Conservation (phyloP, 768 basidiomycete species). For the Tylopilus felleus region DNA sequence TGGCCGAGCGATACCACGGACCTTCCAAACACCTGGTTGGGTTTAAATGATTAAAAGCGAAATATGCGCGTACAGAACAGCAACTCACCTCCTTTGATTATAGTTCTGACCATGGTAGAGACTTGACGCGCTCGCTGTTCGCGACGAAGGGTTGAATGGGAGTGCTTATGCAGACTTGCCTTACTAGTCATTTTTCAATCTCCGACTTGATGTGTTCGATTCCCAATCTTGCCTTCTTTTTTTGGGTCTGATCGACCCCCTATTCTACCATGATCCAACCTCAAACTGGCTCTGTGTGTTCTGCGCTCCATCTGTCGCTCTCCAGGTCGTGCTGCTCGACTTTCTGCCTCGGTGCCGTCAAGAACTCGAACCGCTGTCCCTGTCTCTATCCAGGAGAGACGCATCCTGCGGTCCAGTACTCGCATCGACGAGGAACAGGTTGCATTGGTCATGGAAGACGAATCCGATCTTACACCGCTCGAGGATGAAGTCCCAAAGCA, state of each 20-base stretch:
- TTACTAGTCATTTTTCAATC: conserved; percentile 10
- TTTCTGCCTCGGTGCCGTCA: not conserved
- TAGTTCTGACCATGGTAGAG: conserved; percentile 72
- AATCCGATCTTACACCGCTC: conserved; percentile 18
- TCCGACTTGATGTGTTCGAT: conserved; percentile 19
- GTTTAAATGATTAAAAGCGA: conserved; percentile 2
- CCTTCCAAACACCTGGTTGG: conserved; percentile 77
- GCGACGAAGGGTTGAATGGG: not conserved
- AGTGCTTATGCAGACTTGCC: conserved; percentile 6
- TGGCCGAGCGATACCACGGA: conserved; percentile 25
- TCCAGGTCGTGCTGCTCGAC: not conserved
- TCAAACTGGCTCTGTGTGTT: no score
- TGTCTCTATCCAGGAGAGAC: not conserved
- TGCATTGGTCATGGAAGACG: not conserved
- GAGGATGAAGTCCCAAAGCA: conserved; percentile 4
- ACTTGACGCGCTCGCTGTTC: not conserved
- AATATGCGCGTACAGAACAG: not conserved
- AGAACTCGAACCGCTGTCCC: not conserved
- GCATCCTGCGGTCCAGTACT: conserved; percentile 1
- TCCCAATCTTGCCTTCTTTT: not conserved
- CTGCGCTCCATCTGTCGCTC: no score
- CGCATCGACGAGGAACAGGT: not conserved
- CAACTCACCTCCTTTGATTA: conserved; percentile 80
- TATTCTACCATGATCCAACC: not conserved
- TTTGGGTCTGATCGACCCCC: conserved; percentile 5